These are phyloP conservation scores for Talaromyces amestolkiae DNA, from an alignment of 2,329 filamentous ascomycete genomes.

Conservation along the genomic window DNA sequence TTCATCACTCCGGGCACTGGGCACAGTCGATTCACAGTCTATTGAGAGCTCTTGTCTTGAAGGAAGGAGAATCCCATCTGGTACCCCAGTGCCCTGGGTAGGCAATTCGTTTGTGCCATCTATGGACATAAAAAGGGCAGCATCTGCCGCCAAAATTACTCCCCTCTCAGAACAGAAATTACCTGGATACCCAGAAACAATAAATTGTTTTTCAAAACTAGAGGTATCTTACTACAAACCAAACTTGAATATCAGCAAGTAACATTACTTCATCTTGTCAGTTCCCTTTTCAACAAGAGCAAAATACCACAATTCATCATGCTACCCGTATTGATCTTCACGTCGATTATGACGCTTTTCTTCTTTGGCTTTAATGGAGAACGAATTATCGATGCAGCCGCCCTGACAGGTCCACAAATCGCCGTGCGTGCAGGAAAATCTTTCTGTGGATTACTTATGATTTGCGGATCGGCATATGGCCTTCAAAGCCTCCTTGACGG, in stretches of 20 bases:
- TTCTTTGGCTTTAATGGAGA: constrained; percentile 13
- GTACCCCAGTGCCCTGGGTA: background rate
- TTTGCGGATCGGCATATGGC: background rate
- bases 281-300: background rate
- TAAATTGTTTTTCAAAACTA: background rate
- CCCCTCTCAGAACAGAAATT: background rate
- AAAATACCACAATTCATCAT: background rate
- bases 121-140: background rate
- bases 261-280: background rate
- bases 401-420: background rate
- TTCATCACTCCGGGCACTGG: background rate
- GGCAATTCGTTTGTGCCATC: background rate
- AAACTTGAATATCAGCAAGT: background rate
- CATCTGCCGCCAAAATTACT: background rate
- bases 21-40: background rate
- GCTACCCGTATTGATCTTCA: background rate
- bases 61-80: background rate
- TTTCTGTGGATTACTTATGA: constrained; percentile 1
- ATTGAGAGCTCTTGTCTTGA: background rate
- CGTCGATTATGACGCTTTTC: constrained; percentile 7
- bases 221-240: background rate
- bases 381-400: background rate
- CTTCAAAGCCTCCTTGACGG: background rate
- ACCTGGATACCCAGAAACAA: background rate
- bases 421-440: background rate